Base-by-base conservation (phyloP, 1,284 basidiomycete genomes). In the Exsudoporus floridanus region DNA sequence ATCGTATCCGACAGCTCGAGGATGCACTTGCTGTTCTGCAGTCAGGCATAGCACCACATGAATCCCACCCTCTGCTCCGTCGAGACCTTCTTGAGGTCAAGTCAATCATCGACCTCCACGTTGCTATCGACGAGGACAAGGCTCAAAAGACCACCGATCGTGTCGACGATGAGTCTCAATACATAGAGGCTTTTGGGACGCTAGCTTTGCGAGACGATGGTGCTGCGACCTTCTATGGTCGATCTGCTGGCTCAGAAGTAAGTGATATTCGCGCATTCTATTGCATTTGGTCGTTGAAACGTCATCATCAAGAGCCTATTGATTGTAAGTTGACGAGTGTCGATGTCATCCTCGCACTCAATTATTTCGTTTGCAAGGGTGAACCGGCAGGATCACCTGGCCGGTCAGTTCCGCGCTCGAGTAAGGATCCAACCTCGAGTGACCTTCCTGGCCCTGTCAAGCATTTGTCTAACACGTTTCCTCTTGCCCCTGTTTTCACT, bases 1-100 rank as follows among this genome's bases (percentile, higher is more conserved):
- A 88, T 63, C 83, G 87, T 33, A 89, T 90, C 54, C 79, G 86
- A 33, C 82, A 81, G 52, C 79, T 90, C n/a, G 87, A 89, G 66
- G 86, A 88, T 55, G 85, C 85, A 0, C 75, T 90, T n/a, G 74
- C 77, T 5, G 75, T 82, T 46, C 71, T 83, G 21, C 82, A 88
- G 49, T 74, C 78, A 6, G 74, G 75, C 52, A 56, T 75, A 42
- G 70, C 75, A 28, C 56, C 70, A 2, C 66, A 66, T 35, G 84
- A 87, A 38, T 59, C 75, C 1, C 87, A 89, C 63, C 82, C 86
- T 3, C 72, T 88, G 2, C 74, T 89, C 7, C 69, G 74, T 37
- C 78, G 83, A 14, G 85, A 88, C 4, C 71, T 84, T 25, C 74
- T 89, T 21, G 80, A 78, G n/a, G 76, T 88, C 63, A 89, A 88